Conservation (phyloP, 352 stramenopile genomes). For the Pythium aristosporum region DNA sequence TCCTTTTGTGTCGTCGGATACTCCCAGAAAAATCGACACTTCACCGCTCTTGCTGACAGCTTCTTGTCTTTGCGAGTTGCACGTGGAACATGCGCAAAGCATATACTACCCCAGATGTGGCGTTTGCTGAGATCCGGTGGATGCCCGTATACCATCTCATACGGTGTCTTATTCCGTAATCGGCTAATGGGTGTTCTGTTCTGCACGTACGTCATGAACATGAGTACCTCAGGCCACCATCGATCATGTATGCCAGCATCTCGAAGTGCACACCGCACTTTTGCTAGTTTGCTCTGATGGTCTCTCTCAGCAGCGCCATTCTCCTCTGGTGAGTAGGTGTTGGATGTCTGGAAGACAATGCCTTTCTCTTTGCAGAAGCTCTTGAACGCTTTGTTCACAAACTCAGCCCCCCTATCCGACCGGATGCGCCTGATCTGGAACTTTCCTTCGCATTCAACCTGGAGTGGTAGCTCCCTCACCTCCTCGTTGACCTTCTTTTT, state of each 20-base stretch:
- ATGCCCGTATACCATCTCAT: not conserved
- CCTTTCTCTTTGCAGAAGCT: too few species aligned
- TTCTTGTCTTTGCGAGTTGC: constrained; percentile 12
- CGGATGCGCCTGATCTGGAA: too few species aligned
- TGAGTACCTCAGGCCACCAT: constrained; percentile 1
- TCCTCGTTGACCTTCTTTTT: too few species aligned
- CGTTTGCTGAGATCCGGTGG: not conserved
- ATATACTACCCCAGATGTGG: not conserved
- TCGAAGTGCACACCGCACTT: not conserved
- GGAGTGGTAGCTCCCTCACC: too few species aligned
- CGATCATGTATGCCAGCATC: not conserved
- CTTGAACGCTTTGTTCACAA: too few species aligned
- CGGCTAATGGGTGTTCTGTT: not conserved
- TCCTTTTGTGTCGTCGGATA: constrained; percentile 6
- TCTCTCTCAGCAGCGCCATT: not conserved
- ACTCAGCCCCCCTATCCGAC: too few species aligned
- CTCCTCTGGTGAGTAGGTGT: not conserved
- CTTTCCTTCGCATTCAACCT: too few species aligned
- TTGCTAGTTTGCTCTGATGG: not conserved
- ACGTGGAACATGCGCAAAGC: constrained; percentile 16
- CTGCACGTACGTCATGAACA: not conserved
- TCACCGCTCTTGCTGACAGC: constrained; percentile 5
- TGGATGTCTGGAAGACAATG: not conserved
- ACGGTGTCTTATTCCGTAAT: not conserved
- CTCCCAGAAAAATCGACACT: constrained; percentile 7